Evolutionary conservation across 2,329 filamentous ascomycete species (phyloP), one percentile per base, ranked within the genome.

Genomic region (Sphaerulina populicola): DNA sequence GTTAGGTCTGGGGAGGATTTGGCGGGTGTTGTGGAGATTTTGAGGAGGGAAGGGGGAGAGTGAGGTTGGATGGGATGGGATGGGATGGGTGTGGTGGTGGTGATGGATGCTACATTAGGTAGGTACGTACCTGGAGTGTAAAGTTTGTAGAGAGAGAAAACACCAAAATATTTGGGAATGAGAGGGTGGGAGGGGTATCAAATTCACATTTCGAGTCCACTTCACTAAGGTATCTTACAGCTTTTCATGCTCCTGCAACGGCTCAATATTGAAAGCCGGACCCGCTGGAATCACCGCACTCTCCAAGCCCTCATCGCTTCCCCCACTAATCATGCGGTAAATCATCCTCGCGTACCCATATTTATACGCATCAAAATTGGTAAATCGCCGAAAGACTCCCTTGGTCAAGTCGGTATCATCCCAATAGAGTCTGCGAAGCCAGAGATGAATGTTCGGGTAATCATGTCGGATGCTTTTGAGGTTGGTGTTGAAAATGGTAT

Each of bases 401-500:
- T 41, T 68, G 4, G 71, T 73, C 49, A 62, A 60, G 36, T 69
- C 67, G 9, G 39, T 68, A 33, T 70, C 68, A 57, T 75, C 71
- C 65, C 71, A 75, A 53, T 76, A 76, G 23, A 76, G 55, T 21
- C 65, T 66, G 51, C 72, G 63, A 55, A 74, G 62, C 74, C 74
- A 76, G 29, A 66, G 65, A 53, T 75, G 68, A 27, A 77, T 64
- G 1, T 63, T 61, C 35, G 72, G 73, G 56, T 81, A 84, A 59
- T 83, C 79, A 57, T 81, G 73, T 2, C 80, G 71, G 52, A 85
- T 80, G 60, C 77, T 80, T 60, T 76, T 79, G 14, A 83, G 61
- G 54, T 84, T 85, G 59, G 80, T 84, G 71, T 86, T 86, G 75
- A 91, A 91, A 70, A 90, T 85, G 71, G 93, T 88, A 47, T 94